Base-by-base conservation (phyloP, 495 filamentous ascomycete genomes). In the Filosporella fistucella region DNA sequence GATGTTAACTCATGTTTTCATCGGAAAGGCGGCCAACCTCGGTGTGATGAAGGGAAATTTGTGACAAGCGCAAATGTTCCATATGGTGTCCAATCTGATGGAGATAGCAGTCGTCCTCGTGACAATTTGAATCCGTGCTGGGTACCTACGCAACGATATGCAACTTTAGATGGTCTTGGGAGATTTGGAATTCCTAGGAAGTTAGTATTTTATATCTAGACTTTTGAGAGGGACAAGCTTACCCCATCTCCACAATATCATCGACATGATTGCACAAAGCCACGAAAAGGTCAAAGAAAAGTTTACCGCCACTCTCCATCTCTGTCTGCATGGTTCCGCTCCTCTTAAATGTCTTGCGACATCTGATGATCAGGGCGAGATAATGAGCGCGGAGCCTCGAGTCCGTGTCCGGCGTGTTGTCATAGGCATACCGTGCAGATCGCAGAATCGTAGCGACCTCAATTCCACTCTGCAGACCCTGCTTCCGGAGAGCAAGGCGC, bases 271-370 rank as follows among this genome's bases (percentile, higher is more conserved):
- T 95, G 65, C 85, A 89, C 68, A 95, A 78, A 4, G 89, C 89
- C 32, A 95, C 89, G 65, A 95, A 95, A 49, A 95, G 68, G 66
- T 95, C 89, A 65, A 95, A 95, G 70, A 94, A 94, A 59, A 95
- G 67, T 59, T 84, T 83, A 51, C 87, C 88, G 17, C 89, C 89
- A 54, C 75, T 75, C 63, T 88, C 84, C 89, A 95, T 95, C 71
- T 95, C 89, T 58, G 85, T 78, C 68, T 95, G 89, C 89, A 95
- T 94, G n/a, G 89, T 95, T 51, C 89, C 89, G 66, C 88, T 94
- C 29, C 86, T 72, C 75, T 93, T 96, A 71, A 96, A 96, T 3
- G 87, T 95, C 52, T 72, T 74, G 51, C 88, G 74, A 58, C 81
- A 84, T 52, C 89, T 77, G 55, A 96, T 91, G 65, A 96, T 94